Percentiles rank a stretch among this genome's conserved stretches.
Conservation (phyloP, 306 rosid genomes). For the Arachis stenosperma region DNA sequence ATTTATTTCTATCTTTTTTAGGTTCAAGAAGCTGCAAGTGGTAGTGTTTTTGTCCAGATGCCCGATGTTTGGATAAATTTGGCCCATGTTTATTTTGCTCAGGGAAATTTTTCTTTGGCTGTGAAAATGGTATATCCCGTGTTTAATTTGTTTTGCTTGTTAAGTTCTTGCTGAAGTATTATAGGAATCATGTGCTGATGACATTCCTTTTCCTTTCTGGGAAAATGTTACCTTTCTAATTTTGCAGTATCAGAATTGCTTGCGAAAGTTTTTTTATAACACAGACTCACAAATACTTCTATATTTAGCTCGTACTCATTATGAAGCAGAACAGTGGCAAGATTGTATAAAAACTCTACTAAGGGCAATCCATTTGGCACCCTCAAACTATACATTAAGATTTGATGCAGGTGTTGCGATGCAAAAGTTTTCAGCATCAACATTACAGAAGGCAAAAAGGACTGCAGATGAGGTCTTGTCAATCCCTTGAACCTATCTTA, state of each 20-base stretch:
- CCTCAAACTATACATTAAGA: slow-evolving; percentile 92
- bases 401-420: slow-evolving; percentile 97
- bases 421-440: slow-evolving; percentile 98
- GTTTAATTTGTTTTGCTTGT: slow-evolving; percentile 33
- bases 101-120: slow-evolving; percentile 90
- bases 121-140: slow-evolving; percentile 79
- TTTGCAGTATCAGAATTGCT: slow-evolving; percentile 96
- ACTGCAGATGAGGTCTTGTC: slow-evolving; percentile 90
- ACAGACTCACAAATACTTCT: slow-evolving; percentile 96
- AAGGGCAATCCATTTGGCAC: slow-evolving; percentile 96
- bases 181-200: slow-evolving; percentile 40
- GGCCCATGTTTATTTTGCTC: slow-evolving; percentile 98
- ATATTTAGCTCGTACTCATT: slow-evolving; percentile 93
- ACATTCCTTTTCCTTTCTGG: slow-evolving; percentile 24
- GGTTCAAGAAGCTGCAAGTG: slow-evolving; percentile 99
- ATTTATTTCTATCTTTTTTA: slow-evolving; percentile 45
- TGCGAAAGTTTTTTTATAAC: slow-evolving; percentile 91
- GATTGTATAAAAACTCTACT: slow-evolving; percentile 93
- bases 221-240: slow-evolving; percentile 38
- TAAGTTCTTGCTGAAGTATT: slow-evolving; percentile 21
- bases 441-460: slow-evolving; percentile 87
- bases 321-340: slow-evolving; percentile 99
- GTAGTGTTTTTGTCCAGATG: slow-evolving; percentile 97
- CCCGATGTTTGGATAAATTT: slow-evolving; percentile 99
- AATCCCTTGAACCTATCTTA: slow-evolving; percentile 14